phyloP scores from a whole-genome alignment of 805 yeast species.

The Candida oleophila region DNA sequence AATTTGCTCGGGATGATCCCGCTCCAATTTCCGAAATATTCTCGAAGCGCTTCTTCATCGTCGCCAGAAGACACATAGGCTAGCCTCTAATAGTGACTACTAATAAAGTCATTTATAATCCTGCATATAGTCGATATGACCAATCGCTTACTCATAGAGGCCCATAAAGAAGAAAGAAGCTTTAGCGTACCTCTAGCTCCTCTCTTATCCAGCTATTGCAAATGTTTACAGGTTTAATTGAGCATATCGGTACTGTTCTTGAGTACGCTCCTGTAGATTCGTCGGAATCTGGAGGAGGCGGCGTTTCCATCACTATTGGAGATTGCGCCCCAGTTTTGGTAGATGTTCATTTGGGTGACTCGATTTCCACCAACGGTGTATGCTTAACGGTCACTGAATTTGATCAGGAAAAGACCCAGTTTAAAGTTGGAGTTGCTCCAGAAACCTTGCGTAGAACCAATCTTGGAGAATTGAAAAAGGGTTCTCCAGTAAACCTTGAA shows the following conservation, averaged over 20 bases:
- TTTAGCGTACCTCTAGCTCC: background rate
- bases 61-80: too few relatives aligned
- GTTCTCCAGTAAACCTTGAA: constrained; percentile 78
- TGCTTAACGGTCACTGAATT: constrained; percentile 93
- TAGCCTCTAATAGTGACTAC: too few relatives aligned
- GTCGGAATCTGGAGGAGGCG: constrained; percentile 63
- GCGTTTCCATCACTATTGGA: constrained; percentile 66
- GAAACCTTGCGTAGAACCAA: constrained; percentile 86
- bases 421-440: constrained; percentile 90
- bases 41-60: too few relatives aligned
- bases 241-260: constrained; percentile 67
- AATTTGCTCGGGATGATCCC: too few relatives aligned
- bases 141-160: background rate
- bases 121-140: background rate
- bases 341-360: constrained; percentile 92
- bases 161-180: too few relatives aligned
- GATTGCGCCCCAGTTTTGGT: constrained; percentile 61
- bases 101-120: too few relatives aligned
- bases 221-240: constrained; percentile 96
- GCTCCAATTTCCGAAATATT: too few relatives aligned
- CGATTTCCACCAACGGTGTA: constrained; percentile 84
- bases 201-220: background rate
- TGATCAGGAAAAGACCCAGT: constrained; percentile 42
- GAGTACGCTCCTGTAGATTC: constrained; percentile 48
- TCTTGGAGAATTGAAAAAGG: constrained; percentile 57